Evolutionary conservation across 2,329 filamentous ascomycete genomes (phyloP), one percentile per base, ranked within the genome.

Genomic region (Monilinia vaccinii-corymbosi): DNA sequence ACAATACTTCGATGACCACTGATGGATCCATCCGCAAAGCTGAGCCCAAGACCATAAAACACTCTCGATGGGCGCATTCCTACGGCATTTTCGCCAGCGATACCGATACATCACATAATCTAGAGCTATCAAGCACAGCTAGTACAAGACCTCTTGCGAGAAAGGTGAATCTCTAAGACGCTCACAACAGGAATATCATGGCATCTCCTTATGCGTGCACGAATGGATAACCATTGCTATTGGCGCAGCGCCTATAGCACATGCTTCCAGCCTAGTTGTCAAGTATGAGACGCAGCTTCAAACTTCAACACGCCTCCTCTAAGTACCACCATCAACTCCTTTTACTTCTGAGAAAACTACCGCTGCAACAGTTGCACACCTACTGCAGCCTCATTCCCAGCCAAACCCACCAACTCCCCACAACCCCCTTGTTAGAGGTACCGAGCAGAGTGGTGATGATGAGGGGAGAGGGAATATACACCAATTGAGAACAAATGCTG

Each of bases 11-110:
- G 9, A 38, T 16, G 10, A 25, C 21, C 2, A 60, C 42, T 47
- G 56, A 45, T 47, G 4, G 7, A 14, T 66, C 61, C 31, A 31
- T 47, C 32, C 56, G 56, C 32, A 65, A 64, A 40, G 50, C 52
- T 10, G 62, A 63, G 60, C 14, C n/a, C 4, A 53, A 53, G 32
- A n/a, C 42, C 14, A 31, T 21, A 56, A 61, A n/a, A 14, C 16
- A 31, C 5, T 0, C 4, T 7, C 13, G 21, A 21, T 9, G 14
- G 31, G 7, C 25, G 1, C 18, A 44, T 25, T 13, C 1, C 13
- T n/a, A 32, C 8, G 14, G 9, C 10, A 4, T 3, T 40, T 18
- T 51, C 11, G 34, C 21, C 14, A 4, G 25, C 8, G 21, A 51
- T 38, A 10, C 48, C 23, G 21, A 31, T 14, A 16, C 2, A 44